These are phyloP conservation scores for Aaosphaeria arxii DNA, from an alignment of 2,329 filamentous ascomycete genomes.

Conservation along the genomic window DNA sequence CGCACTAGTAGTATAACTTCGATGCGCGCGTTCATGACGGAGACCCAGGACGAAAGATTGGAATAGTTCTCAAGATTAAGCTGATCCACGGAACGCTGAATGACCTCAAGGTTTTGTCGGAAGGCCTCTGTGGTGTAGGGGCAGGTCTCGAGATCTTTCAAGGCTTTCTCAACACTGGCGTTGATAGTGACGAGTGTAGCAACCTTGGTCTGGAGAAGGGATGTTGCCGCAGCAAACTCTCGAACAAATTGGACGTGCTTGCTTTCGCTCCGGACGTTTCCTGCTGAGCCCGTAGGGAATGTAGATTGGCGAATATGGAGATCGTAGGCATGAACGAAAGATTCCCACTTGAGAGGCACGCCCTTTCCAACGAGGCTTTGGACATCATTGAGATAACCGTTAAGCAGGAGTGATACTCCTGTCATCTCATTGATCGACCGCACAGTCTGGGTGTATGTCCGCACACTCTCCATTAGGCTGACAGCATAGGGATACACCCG, in stretches of 20 bases:
- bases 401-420: conserved; percentile 81
- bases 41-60: conserved; percentile 88
- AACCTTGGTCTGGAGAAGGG: conserved; percentile 84
- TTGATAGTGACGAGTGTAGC: conserved; percentile 75
- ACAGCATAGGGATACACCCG: conserved; percentile 97
- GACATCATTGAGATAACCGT: conserved; percentile 88
- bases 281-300: conserved; percentile 58
- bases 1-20: conserved; percentile 77
- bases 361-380: conserved; percentile 82
- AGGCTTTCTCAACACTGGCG: conserved; percentile 74
- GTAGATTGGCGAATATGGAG: conserved; percentile 69
- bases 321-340: conserved; percentile 95
- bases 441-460: conserved; percentile 84
- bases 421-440: conserved; percentile 81
- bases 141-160: conserved; percentile 80
- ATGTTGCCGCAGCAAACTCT: conserved; percentile 84
- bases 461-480: conserved; percentile 97
- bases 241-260: conserved; percentile 96
- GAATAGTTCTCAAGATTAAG: conserved; percentile 95
- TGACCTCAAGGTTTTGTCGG: conserved; percentile 73
- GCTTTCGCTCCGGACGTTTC: conserved; percentile 66
- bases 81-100: conserved; percentile 92
- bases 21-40: conserved; percentile 80
- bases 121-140: conserved; percentile 79
- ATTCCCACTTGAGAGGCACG: conserved; percentile 91